Base-by-base conservation (phyloP, 2,329 filamentous ascomycete species). In the Clonostachys byssicola region DNA sequence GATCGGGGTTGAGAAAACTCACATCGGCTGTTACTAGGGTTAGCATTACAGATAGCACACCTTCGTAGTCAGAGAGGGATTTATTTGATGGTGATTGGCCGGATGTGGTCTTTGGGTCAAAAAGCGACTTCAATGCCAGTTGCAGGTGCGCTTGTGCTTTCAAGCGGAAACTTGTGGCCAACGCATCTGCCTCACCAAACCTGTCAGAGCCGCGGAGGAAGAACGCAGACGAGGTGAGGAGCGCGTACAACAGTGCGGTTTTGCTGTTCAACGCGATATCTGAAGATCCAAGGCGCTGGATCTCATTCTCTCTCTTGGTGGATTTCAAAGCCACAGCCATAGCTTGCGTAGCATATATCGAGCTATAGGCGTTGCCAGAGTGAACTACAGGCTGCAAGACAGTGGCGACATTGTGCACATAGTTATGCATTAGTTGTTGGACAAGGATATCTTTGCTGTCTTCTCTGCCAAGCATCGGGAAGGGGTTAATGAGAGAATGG, bases 1-100 rank as follows among this genome's bases (percentile, higher is more conserved):
- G 8, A 10, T 30, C 23, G 23, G 23, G 9, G 9, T 30, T 30
- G 4, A 30, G 23, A 30, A 30, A 30, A 30, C 23, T 30, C 8
- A 50, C 35, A 35, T 50, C 48, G 7, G 48, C 45, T 23, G 48
- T 50, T 10, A 50, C 41, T 23, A 50, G 43, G 5, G 48, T 50
- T 13, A 50, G 34, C 38, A 50, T 50, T 12, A 50, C 48, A n/a
- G 45, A 42, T 23, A 50, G 43, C n/a, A 50, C 42, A 20, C 18
- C 44, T 39, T 50, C 45, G 23, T 47, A 16, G 36, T 33, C n/a
- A n/a, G 18, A 16, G 17, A 20, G 9, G 13, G 12, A n/a, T 23
- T 45, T 14, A 30, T 34, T 23, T 14, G 13, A 8, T 23, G 34
- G 12, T 38, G 40, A 33, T 10, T 10, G 23, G 23, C 9, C 23